Evolutionary conservation across 345 rosid genomes (phyloP).

Genomic region (Euphorbia peplus): DNA sequence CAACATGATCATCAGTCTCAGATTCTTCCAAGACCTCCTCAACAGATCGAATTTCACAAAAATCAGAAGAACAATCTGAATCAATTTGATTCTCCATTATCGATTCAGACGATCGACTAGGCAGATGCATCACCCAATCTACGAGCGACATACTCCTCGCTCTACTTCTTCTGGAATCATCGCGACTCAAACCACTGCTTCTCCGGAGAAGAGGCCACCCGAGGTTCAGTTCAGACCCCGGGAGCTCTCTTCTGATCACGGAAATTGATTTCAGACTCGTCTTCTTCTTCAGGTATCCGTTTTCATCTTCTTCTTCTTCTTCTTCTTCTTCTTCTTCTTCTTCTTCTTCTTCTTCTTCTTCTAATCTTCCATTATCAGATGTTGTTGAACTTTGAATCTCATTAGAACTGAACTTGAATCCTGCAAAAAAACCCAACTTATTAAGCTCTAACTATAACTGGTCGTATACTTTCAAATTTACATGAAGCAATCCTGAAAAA

Average conservation of each 20-base stretch:
- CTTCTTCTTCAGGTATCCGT: neutral
- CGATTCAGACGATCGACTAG: conserved; percentile 10
- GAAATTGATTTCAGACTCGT: conserved; percentile 28
- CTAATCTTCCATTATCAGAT: conserved; percentile 2
- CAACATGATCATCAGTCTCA: conserved; percentile 4
- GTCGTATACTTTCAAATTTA: too few species aligned
- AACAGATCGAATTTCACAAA: conserved; percentile 11
- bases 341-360: neutral
- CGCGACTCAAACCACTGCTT: conserved; percentile 4
- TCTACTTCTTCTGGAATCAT: conserved; percentile 9
- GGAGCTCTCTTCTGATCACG: conserved; percentile 26
- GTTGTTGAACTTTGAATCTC: conserved; percentile 8
- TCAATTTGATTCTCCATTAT: neutral
- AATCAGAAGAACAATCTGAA: neutral
- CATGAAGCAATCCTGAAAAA: too few species aligned
- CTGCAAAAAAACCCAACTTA: too few species aligned
- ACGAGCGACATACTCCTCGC: conserved; percentile 22
- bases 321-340: conserved; percentile 5
- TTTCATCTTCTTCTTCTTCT: conserved; percentile 1
- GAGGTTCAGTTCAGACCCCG: conserved; percentile 27
- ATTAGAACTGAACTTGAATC: conserved; percentile 14
- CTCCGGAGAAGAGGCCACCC: conserved; percentile 44
- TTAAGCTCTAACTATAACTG: too few species aligned
- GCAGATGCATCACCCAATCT: conserved; percentile 13
- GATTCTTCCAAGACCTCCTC: conserved; percentile 22